Evolutionary conservation across 352 stramenopile species (phyloP), one percentile per base, ranked within the genome.

Genomic region (Globisporangium recalcitrans): DNA sequence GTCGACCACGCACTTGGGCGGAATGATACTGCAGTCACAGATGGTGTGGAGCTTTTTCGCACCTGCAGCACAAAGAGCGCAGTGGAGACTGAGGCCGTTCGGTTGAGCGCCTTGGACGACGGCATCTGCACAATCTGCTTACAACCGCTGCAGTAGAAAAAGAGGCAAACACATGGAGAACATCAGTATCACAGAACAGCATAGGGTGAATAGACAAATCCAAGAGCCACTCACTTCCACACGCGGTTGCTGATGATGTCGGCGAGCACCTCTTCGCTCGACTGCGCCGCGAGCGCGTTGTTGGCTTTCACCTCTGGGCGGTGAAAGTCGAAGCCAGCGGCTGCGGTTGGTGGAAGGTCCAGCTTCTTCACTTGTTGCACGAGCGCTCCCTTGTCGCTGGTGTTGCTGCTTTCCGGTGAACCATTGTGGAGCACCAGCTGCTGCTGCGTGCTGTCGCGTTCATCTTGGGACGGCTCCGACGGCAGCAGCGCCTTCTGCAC

Each of bases 241-340:
- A 93, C 60, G 48, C 81, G 75, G 27, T 69, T 78, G 54, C 67
- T 74, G 62, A 93, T 67, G 49, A 93, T 89, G 21, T 93, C 81
- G 48, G 72, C 72, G 36, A 93, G 60, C 31, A 89, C 66, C 27
- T 85, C 69, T 29, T 89, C 77, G 7, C 59, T 58, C 29, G 71
- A 68, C n/a, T 68, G 67, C 16, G 60, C 40, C 3, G 73, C 63
- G 8, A 71, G 64, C 10, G 73, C 49, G n/a, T 49, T 75, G 13
- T 51, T 47, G 11, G 67, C 34, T n/a, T 34, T 63, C 16, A 72
- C 70, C 32, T 82, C 65, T 1, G 61, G 67, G 13, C 52, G 67
- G 60, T 91, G 79, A 54, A 91, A 91, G 49, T 87, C 82, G 62
- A 93, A 93, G 2, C 85, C 85, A 4, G 79, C 75, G 22, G 61